Evolutionary conservation across 2,329 filamentous ascomycete species (phyloP).

Genomic region (Fusarium burgessii): DNA sequence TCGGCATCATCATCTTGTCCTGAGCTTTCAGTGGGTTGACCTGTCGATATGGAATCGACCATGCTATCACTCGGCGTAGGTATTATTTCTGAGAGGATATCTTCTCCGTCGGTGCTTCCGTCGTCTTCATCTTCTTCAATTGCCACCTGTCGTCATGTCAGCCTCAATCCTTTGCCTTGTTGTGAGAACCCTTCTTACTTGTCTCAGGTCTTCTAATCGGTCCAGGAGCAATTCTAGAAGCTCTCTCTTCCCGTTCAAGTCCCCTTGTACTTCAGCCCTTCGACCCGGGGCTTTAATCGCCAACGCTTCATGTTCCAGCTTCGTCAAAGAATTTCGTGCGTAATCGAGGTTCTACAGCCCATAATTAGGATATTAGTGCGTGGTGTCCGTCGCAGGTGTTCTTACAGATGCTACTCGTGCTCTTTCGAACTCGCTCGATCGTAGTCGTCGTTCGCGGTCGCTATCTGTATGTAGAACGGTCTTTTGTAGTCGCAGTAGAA

Average conservation of each 20-base stretch:
- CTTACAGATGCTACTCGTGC: slow-evolving; percentile 57
- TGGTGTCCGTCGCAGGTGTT: background rate
- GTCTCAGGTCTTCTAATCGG: slow-evolving; percentile 74
- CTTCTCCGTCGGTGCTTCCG: slow-evolving; percentile 65
- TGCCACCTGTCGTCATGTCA: slow-evolving; percentile 49
- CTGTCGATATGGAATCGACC: slow-evolving; percentile 53
- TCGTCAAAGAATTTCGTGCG: slow-evolving; percentile 75
- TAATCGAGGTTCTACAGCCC: slow-evolving; percentile 74
- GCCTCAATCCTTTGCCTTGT: background rate
- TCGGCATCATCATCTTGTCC: slow-evolving; percentile 49
- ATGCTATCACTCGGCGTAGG: slow-evolving; percentile 66
- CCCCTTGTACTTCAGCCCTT: slow-evolving; percentile 70
- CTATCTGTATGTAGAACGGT: slow-evolving; percentile 72
- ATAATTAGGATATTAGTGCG: slow-evolving; percentile 9
- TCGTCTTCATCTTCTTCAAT: slow-evolving; percentile 55
- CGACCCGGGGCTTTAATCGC: slow-evolving; percentile 68
- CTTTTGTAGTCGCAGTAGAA: slow-evolving; percentile 74
- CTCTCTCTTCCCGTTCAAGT: slow-evolving; percentile 74
- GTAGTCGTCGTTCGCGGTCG: slow-evolving; percentile 68
- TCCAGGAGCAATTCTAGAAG: slow-evolving; percentile 74
- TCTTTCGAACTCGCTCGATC: slow-evolving; percentile 74
- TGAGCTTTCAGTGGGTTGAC: slow-evolving; percentile 35
- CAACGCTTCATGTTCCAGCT: slow-evolving; percentile 76
- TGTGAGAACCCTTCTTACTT: slow-evolving; percentile 56
- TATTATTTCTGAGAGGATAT: slow-evolving; percentile 67